Base-by-base conservation (phyloP, 2,329 filamentous ascomycete genomes). In the Lachnellula arida region DNA sequence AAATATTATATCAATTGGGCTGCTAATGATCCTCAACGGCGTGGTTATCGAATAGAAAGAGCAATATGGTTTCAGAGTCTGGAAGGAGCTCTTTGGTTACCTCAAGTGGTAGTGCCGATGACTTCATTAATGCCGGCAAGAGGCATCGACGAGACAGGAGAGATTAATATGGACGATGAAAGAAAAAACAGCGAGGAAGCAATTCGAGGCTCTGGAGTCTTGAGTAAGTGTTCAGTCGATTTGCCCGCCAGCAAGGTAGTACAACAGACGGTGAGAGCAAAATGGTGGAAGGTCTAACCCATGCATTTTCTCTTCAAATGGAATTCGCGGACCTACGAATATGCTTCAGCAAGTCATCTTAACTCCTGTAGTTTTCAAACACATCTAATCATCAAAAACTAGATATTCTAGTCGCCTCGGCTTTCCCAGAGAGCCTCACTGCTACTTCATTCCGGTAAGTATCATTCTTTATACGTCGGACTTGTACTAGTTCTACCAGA, bases 251-350 rank as follows among this genome's bases (percentile, higher is more conserved):
- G 19, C 42, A 44, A 17, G 2, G 7, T 5, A 11, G 8, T 5
- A 5, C n/a, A 22, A 44, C 15, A 9, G 19, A 25, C 19, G 11
- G 49, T 57, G 39, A 56, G 51, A 25, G 54, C 23, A 50, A 61
- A 58, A 40, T 63, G 61, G 61, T 63, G 65, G 53, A 69, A 69
- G 46, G 64, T 80, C 9, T 82, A 81, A 59, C 60, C 75, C 28
- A 79, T 78, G 19, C 78, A 81, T 65, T 75, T 76, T 50, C 68
- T 81, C 9, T 81, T 79, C 17, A 77, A 77, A 54, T 81, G 78
- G 78, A 81, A 81, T 63, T 75, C 77, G 5, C 75, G 79, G 46
- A 74, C 75, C 44, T 81, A 80, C 58, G 78, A 81, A 63, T 81
- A 81, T 56, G 78, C 76, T n/a, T 76, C 77, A 14, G 74, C 81